These are phyloP conservation scores for Tuber umbilicatum DNA, from an alignment of 495 filamentous ascomycete genomes.

Conservation along the genomic window DNA sequence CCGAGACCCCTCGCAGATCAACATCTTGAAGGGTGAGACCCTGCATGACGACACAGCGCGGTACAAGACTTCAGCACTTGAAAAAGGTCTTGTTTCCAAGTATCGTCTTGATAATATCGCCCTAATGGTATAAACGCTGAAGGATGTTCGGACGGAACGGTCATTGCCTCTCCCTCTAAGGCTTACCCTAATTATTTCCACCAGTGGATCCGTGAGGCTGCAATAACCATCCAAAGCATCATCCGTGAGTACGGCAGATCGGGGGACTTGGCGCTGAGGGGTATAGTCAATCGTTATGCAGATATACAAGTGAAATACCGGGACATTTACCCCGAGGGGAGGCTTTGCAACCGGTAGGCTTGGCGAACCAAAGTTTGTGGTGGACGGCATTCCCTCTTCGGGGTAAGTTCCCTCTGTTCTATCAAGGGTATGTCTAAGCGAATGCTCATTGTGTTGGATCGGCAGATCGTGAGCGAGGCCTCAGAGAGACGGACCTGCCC, in stretches of 20 bases:
- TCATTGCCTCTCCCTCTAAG: constrained; percentile 54
- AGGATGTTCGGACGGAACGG: constrained; percentile 49
- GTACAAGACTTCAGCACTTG: constrained; percentile 12
- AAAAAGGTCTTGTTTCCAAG: constrained; percentile 47
- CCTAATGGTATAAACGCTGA: constrained; percentile 46
- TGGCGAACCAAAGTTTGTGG: constrained; percentile 58
- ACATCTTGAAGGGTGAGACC: background rate
- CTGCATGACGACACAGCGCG: background rate
- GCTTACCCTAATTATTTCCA: constrained; percentile 53
- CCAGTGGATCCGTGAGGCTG: constrained; percentile 57
- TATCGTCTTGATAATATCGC: constrained; percentile 56
- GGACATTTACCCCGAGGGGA: constrained; percentile 52
- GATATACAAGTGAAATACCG: constrained; percentile 49
- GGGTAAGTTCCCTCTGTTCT: constrained; percentile 14
- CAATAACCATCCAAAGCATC: constrained; percentile 53
- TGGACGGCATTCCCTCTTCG: constrained; percentile 49
- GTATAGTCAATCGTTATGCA: constrained; percentile 52
- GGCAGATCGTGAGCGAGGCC: constrained; percentile 57
- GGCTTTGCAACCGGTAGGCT: constrained; percentile 49
- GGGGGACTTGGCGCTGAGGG: constrained; percentile 45
- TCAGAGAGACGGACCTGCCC: constrained; percentile 58
- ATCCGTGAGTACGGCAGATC: constrained; percentile 49
- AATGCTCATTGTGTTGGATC: constrained; percentile 8
- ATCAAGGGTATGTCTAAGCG: background rate
- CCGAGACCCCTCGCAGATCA: background rate